A percentile compares a stretch with the other conserved stretches of the same genome.
Evolutionary conservation across 176 grass and related monocot species (phyloP).

Genomic region (Areca catechu): DNA sequence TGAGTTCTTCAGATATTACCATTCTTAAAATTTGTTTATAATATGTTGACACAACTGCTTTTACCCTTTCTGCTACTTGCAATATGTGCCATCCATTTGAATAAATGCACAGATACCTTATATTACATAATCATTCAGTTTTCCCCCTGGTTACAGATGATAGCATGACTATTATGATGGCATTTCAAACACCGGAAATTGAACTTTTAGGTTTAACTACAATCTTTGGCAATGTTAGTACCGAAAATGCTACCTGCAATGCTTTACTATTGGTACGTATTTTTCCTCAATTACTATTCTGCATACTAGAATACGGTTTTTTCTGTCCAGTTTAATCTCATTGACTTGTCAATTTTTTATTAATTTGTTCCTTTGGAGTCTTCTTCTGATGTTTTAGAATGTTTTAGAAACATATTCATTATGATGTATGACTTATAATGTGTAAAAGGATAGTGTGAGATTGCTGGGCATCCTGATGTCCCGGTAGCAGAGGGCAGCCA

Average conservation of each 20-base stretch:
- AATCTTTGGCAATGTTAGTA: slow-evolving; percentile 75
- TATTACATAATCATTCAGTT: neutral
- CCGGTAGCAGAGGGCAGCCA: slow-evolving; percentile 67
- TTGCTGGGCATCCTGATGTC: slow-evolving; percentile 52
- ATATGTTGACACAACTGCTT: no score
- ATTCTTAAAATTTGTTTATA: no score
- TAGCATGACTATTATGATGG: slow-evolving; percentile 78
- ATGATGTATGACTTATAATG: slow-evolving; percentile 8
- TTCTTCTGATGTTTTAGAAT: no score
- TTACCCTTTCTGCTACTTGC: no score
- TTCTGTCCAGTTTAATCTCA: no score
- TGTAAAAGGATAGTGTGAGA: slow-evolving; percentile 67
- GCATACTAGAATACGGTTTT: no score
- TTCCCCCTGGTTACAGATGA: slow-evolving; percentile 40
- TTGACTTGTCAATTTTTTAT: no score
- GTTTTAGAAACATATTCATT: neutral
- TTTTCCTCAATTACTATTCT: no score
- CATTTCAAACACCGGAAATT: slow-evolving; percentile 45
- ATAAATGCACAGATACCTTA: no score
- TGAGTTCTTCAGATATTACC: no score
- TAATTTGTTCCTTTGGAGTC: no score
- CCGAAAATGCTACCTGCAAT: slow-evolving; percentile 52
- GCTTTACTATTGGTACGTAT: slow-evolving; percentile 63
- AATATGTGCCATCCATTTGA: no score
- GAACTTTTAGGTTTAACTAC: slow-evolving; percentile 76